Percentiles rank a stretch among this genome's conserved stretches.
phyloP scores from a whole-genome alignment of 2,329 filamentous ascomycete genomes.

The Aspergillus chevalieri region DNA sequence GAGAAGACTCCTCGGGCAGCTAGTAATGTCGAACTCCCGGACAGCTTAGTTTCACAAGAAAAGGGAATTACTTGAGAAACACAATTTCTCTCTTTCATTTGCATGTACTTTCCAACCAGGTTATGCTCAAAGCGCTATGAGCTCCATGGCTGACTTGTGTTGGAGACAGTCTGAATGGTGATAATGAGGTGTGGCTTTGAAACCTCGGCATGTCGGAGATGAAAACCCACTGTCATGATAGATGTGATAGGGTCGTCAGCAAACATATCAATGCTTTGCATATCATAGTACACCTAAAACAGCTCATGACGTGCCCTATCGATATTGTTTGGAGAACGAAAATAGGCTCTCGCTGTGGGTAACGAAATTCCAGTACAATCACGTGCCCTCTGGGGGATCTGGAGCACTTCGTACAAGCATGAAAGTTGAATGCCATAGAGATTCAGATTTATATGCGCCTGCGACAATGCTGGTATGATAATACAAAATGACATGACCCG shows the following conservation, averaged over 20 bases:
- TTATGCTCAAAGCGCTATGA: not conserved
- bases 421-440: not conserved
- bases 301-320: too few species aligned
- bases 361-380: not conserved
- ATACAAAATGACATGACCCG: constrained; percentile 11
- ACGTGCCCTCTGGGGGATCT: not conserved
- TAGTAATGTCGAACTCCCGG: too few species aligned
- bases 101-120: not conserved
- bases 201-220: not conserved
- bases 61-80: not conserved
- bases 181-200: not conserved
- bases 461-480: constrained; percentile 23
- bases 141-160: not conserved
- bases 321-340: too few species aligned
- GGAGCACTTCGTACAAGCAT: too few species aligned
- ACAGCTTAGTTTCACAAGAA: not conserved
- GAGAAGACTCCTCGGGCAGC: too few species aligned
- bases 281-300: too few species aligned
- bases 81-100: not conserved
- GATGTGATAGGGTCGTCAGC: too few species aligned
- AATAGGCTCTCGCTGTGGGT: too few species aligned
- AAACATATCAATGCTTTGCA: too few species aligned
- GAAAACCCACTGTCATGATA: not conserved
- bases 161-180: not conserved
- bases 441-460: constrained; percentile 24